Percentiles rank a stretch among this genome's conserved stretches.
Evolutionary conservation across 495 filamentous ascomycete species (phyloP).

Genomic region (Penicillium arizonense): DNA sequence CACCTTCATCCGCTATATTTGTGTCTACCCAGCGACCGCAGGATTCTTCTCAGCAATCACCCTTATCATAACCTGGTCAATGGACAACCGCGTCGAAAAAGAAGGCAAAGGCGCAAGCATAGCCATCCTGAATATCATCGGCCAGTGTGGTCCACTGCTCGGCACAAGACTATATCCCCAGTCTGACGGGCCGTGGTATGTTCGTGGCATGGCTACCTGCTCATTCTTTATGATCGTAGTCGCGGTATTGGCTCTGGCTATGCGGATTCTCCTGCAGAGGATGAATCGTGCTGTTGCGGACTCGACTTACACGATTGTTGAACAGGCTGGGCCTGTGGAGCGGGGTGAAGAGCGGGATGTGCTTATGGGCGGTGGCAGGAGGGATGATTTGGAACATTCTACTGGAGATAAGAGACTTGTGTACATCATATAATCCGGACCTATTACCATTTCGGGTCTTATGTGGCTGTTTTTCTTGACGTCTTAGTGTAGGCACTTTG

Average conservation of each 20-base stretch:
- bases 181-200: slow-evolving; percentile 56
- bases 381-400: slow-evolving; percentile 18
- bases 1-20: slow-evolving; percentile 51
- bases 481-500: too few species aligned
- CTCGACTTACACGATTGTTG: slow-evolving; percentile 24
- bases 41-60: slow-evolving; percentile 65
- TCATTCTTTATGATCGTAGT: slow-evolving; percentile 56
- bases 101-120: slow-evolving; percentile 57
- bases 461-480: too few species aligned
- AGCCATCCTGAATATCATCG: slow-evolving; percentile 57
- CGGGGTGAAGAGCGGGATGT: slow-evolving; percentile 35
- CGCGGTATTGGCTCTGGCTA: slow-evolving; percentile 39
- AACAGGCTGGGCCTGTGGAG: slow-evolving; percentile 11
- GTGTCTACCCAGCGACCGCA: slow-evolving; percentile 54
- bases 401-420: slow-evolving; percentile 26
- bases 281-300: slow-evolving; percentile 36
- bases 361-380: slow-evolving; percentile 34
- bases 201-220: slow-evolving; percentile 57
- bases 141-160: slow-evolving; percentile 61
- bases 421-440: slow-evolving; percentile 25
- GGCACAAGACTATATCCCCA: slow-evolving; percentile 61
- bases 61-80: slow-evolving; percentile 63
- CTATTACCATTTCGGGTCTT: not conserved
- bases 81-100: slow-evolving; percentile 59
- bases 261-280: slow-evolving; percentile 46